phyloP scores from a whole-genome alignment of 495 filamentous ascomycete species.

The Barbatosphaeria neglecta region DNA sequence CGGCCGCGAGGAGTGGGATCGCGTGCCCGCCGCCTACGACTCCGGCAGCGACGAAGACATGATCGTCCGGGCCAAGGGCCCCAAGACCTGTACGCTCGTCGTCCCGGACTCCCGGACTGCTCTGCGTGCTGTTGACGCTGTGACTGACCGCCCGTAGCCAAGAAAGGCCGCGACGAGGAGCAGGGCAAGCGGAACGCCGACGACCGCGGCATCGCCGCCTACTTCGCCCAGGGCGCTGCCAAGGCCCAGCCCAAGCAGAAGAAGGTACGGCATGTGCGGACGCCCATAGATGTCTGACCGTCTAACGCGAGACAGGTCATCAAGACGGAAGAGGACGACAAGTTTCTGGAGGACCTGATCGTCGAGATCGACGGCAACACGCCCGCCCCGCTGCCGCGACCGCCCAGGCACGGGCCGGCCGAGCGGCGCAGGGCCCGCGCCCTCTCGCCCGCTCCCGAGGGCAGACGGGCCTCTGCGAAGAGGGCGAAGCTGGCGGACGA shows the following conservation, averaged over 20 bases:
- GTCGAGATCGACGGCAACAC: slow-evolving; percentile 82
- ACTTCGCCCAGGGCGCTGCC: slow-evolving; percentile 68
- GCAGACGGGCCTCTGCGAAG: slow-evolving; percentile 31
- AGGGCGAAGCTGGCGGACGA: slow-evolving; percentile 39
- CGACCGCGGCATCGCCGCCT: slow-evolving; percentile 84
- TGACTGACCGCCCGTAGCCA: slow-evolving; percentile 37
- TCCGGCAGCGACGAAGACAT: slow-evolving; percentile 65
- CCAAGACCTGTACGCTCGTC: slow-evolving; percentile 31
- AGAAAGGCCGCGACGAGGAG: slow-evolving; percentile 84
- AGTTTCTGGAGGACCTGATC: slow-evolving; percentile 73
- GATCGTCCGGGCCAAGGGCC: slow-evolving; percentile 45
- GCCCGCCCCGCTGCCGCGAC: slow-evolving; percentile 39
- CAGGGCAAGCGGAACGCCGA: slow-evolving; percentile 73
- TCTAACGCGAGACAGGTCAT: slow-evolving; percentile 21
- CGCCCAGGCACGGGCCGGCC: slow-evolving; percentile 55
- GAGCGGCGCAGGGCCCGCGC: slow-evolving; percentile 66
- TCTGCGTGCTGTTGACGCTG: slow-evolving; percentile 1
- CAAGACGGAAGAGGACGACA: slow-evolving; percentile 73
- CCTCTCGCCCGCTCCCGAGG: slow-evolving; percentile 56
- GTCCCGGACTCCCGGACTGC: not conserved
- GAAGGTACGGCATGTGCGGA: slow-evolving; percentile 42
- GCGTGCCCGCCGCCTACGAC: slow-evolving; percentile 46
- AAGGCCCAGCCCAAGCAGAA: slow-evolving; percentile 66
- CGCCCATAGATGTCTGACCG: not conserved
- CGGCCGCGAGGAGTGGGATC: slow-evolving; percentile 92